These are phyloP conservation scores for Tillandsia leiboldiana DNA, from an alignment of 176 grass and related monocot species.

Conservation along the genomic window DNA sequence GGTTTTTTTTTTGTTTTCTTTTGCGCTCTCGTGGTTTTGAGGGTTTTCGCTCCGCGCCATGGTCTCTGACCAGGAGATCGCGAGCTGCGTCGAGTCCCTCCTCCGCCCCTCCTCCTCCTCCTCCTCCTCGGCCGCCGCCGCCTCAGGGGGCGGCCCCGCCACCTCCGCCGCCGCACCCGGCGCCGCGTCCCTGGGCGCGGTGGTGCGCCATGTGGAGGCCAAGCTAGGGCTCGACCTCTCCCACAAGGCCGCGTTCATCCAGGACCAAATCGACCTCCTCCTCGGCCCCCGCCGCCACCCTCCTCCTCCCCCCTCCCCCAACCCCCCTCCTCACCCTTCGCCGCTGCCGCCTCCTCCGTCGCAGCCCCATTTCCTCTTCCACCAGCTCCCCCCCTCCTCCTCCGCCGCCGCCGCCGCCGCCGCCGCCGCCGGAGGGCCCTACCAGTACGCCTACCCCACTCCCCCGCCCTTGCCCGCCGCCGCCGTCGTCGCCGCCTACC, in stretches of 20 bases:
- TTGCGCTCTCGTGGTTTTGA: background rate
- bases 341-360: background rate
- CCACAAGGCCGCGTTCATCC: slow-evolving; percentile 5
- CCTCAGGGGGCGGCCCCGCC: background rate
- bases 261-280: slow-evolving; percentile 7
- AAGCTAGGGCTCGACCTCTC: background rate
- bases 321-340: background rate
- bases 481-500: slow-evolving; percentile 10
- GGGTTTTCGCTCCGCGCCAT: background rate
- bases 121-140: background rate
- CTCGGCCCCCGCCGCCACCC: background rate
- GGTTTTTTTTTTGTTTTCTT: background rate
- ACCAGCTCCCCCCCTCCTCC: background rate
- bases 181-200: background rate
- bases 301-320: slow-evolving; percentile 1
- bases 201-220: slow-evolving; percentile 12
- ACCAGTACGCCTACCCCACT: background rate
- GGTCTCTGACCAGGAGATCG: slow-evolving; percentile 10
- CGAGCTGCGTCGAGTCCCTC: slow-evolving; percentile 11
- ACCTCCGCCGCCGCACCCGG: background rate
- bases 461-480: slow-evolving; percentile 12
- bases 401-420: background rate
- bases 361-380: background rate
- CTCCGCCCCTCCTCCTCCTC: background rate
- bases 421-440: background rate